Evolutionary conservation across 169 alveolate genomes (phyloP).

Genomic region (Ichthyophthirius multifiliis): DNA sequence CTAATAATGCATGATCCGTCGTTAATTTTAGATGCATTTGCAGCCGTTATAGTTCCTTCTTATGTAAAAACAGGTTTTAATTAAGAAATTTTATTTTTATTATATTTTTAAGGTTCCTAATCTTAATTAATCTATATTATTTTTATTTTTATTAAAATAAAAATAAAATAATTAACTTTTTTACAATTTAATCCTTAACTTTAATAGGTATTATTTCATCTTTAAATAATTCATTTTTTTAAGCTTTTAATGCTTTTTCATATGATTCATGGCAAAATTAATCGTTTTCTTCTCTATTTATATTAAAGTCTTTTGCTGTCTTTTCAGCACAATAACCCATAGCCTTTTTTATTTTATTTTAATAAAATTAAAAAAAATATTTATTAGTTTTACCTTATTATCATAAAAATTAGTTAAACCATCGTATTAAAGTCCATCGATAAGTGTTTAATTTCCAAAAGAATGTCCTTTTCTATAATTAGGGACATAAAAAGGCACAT

Average conservation of each 20-base stretch:
- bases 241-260: constrained; percentile 80
- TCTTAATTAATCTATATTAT: constrained; percentile 40
- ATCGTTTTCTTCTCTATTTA: constrained; percentile 87
- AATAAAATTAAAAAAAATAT: background rate
- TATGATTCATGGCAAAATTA: constrained; percentile 79
- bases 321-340: constrained; percentile 90
- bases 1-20: constrained; percentile 92
- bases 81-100: constrained; percentile 71
- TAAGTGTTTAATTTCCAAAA: constrained; percentile 65
- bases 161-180: background rate
- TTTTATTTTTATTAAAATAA: constrained; percentile 17
- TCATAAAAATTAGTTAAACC: constrained; percentile 76
- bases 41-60: constrained; percentile 90
- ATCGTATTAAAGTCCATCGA: constrained; percentile 73
- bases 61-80: constrained; percentile 80
- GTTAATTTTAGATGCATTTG: constrained; percentile 86
- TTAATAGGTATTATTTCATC: constrained; percentile 74
- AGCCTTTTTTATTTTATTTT: constrained; percentile 33
- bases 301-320: constrained; percentile 66
- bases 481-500: constrained; percentile 55
- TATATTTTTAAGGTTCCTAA: constrained; percentile 72
- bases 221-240: constrained; percentile 54
- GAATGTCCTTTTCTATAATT: constrained; percentile 16
- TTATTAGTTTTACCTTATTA: background rate
- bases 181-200: constrained; percentile 34